Base-by-base conservation (phyloP, 2,329 filamentous ascomycete genomes). In the Hypoxylon sp. region DNA sequence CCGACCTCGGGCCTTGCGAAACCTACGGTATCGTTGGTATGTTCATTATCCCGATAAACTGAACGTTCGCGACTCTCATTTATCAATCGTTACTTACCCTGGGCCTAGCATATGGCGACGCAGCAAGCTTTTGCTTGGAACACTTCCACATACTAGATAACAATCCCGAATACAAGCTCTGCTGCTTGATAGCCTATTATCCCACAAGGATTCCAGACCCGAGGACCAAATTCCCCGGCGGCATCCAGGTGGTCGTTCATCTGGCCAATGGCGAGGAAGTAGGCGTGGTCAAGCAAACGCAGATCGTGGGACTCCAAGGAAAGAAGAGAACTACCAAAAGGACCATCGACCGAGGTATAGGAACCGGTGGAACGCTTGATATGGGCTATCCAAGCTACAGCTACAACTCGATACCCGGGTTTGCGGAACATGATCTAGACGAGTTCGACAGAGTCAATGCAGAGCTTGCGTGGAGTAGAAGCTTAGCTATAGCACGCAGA, bases 341-440 rank as follows among this genome's bases (percentile, higher is more conserved):
- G 28, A 77, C 69, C 0, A 74, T 82, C 2, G 74, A 77, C 17
- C 68, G 70, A 0, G 80, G 79, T 3, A 62, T 77, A 0, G 80
- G 81, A 0, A 71, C 75, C 0, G 80, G 80, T 0, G 76, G 77
- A 3, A 73, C 70, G 5, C 62, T 79, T 37, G 67, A 72, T 8
- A 68, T 78, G 1, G 79, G 75, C 0, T 82, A 80, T 44, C 76
- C 76, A 0, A 75, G 75, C 17, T 82, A 81, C 44, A 74, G 76
- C 0, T 82, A 82, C 51, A 64, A 78, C 7, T 79, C 85, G 77
- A 78, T 86, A 52, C 78, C 86, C 0, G 91, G 91, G 0, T 93
- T 94, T 65, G 91, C 91, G 0, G 90, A 93, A 75, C 82, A 84
- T 19, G 87, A 92, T 58, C 74, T 91, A 30, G 87, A 91, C 2